Evolutionary conservation across 2,329 filamentous ascomycete genomes (phyloP), one percentile per base, ranked within the genome.

Genomic region (Graphiopsis chlorocephala): DNA sequence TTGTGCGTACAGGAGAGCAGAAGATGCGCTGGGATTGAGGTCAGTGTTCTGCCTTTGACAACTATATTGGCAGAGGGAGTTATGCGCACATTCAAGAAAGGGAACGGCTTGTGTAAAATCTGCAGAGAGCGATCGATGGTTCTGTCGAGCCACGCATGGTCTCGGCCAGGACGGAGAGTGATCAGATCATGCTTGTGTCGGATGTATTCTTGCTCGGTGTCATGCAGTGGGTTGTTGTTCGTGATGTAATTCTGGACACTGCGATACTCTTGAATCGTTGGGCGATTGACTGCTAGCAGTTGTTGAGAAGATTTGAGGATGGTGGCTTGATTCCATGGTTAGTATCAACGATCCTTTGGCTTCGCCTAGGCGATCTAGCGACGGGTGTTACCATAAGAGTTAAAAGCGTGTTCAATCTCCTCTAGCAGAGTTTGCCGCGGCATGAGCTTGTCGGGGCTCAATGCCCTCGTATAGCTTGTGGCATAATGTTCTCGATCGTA

Each of bases 141-240:
- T 2, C 68, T 68, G 61, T 81, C 79, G 0, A 82, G 71, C 75
- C 76, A 78, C 3, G 78, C 78, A 64, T 75, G 72, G 35, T 80
- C 78, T 61, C 78, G 67, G 0, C 78, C 77, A 2, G 74, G 69
- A 4, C 77, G 67, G 0, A 81, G 67, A 0, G 78, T 78, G 11
- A 81, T 71, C 0, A 81, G 62, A 63, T 81, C 80, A 58, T 80
- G 78, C 66, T 77, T 78, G 2, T 73, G 67, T 10, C 73, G 67
- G 14, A 80, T 74, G 65, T 76, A 81, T 0, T 48, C 57, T 28
- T 68, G 64, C 17, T 78, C 75, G 25, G 58, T 66, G 29, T 66
- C 67, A 6, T 42, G 67, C 7, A 75, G 42, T 7, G 63, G 66
- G 67, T 66, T 67, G 61, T 68, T 71, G 64, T 67, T 72, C 56